Evolutionary conservation across 805 yeast species (phyloP), one percentile per base, ranked within the genome.

Genomic region (Myxozyma sirexii): DNA sequence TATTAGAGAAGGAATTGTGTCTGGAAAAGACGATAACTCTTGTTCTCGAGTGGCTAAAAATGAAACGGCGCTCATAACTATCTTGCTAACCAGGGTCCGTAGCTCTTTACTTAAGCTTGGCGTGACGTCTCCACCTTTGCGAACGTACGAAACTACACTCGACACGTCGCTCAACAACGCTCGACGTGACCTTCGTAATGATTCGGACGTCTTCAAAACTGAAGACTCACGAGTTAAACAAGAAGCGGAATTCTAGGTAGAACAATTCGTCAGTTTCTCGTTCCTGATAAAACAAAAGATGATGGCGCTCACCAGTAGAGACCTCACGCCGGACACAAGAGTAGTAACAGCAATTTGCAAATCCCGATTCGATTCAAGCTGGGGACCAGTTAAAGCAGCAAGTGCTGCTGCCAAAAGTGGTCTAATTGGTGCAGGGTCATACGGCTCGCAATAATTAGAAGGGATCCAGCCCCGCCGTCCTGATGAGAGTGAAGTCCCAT

Each of bases 401-500:
- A 76, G 72, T 2, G 70, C 67, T 1, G 77, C 75, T 5, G 72
- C 66, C 19, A 76, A 69, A 38, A 76, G 68, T 4, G 76, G 75
- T 31, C 66, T 61, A n/a, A 73, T 69, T 10, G 73, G 71, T 44
- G 69, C 69, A 27, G 70, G 64, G 54, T 75, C 76, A 63, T 70
- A 75, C 5, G 76, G 72, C 41, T 69, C 67, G 62, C 76, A 76
- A 63, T 74, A 76, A 67, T 75, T 76, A 38, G 75, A 69, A 19
- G 80, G 79, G 35, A 77, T 69, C 80, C 80, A 77, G 45, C 80
- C 80, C 12, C 79, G 70, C 15, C 67, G 66, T 54, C 74, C 75
- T 2, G 74, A 63, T 10, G 59, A 15, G 21, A 75, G 69, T 42
- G 73, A 60, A 4, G 79, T 73, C 8, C 76, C 79, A 56, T 77